Base-by-base conservation (phyloP, 73 alveolate genomes). In the Breviolum minutum region DNA sequence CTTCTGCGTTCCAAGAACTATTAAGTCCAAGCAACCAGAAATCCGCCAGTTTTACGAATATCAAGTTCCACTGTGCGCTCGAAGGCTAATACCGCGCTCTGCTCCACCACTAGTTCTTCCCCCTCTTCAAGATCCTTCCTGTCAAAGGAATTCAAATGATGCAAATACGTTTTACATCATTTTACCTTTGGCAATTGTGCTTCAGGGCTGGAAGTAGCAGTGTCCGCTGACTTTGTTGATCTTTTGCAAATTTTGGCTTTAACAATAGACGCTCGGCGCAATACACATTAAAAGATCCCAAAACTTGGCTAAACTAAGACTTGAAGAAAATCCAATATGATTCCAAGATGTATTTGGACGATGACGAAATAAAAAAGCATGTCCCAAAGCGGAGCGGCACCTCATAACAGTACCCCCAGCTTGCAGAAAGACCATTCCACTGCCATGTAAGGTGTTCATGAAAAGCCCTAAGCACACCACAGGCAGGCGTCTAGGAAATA, bases 331-430 rank as follows among this genome's bases (percentile, higher is more conserved):
- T 40, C 3, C 54, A 40, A 40, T 0, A 40, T 40, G 54, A 40
- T 40, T 40, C 54, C 54, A 40, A 40, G 54, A 40, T 40, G 54
- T 40, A 40, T 40, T 40, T 40, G 54, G 54, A 40, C 54, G 54
- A 40, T 0, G 54, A 40, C 54, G 54, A 40, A 40, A 40, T 40
- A 2, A 40, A 40, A 40, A 40, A 40, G 3, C 54, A 40, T 40
- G 54, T 40, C 54, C 54, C 54, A 3, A 40, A 40, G 54, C 54
- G 54, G 54, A 40, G 54, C 54, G 3, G 92, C 73, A 83, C 92
- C 68, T 88, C 95, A 88, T 88, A 24, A 88, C 95, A 4, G 95
- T 88, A 24, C 95, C 95, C 69, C 95, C 95, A 88, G 95, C 95
- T 88, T 29, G 70, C 40, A 88, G 85, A 61, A 88, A 88, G 3